A percentile compares a stretch with the other conserved stretches of the same genome.
These are phyloP conservation scores for Protea cynaroides DNA, from an alignment of 164 flowering plant species.

Conservation along the genomic window DNA sequence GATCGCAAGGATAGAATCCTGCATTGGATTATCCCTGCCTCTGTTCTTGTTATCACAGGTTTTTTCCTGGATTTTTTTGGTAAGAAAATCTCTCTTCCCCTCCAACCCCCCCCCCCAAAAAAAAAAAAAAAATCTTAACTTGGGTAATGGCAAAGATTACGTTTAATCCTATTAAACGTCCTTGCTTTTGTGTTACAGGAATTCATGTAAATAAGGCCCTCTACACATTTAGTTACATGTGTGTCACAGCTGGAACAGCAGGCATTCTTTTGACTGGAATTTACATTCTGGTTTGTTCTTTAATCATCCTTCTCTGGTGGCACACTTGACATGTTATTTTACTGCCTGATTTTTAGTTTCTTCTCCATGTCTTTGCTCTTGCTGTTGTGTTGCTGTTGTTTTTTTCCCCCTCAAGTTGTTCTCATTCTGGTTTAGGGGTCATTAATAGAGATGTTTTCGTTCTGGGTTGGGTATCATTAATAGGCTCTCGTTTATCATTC, in stretches of 20 bases:
- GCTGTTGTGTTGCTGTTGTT: too few species aligned
- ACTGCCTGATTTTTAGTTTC: neutral
- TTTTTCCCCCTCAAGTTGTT: too few species aligned
- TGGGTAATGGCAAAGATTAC: neutral
- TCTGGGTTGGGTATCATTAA: too few species aligned
- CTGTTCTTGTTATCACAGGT: conserved; percentile 34
- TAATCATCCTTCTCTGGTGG: neutral
- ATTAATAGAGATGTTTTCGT: too few species aligned
- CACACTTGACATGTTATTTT: neutral
- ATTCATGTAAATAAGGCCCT: conserved; percentile 73
- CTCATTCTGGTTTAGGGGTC: too few species aligned
- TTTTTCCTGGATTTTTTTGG: conserved; percentile 42
- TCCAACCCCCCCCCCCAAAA: neutral
- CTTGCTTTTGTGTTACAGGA: conserved; percentile 28
- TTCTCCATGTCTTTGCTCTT: too few species aligned
- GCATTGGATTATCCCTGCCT: conserved; percentile 49
- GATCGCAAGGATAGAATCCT: conserved; percentile 53
- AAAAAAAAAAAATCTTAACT: too few species aligned
- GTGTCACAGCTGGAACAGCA: conserved; percentile 65
- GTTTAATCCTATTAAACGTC: neutral
- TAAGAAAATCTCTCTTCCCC: conserved; percentile 12
- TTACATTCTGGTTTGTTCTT: conserved; percentile 49
- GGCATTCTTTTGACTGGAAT: conserved; percentile 53
- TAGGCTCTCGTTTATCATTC: too few species aligned
- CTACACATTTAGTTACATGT: conserved; percentile 59